phyloP scores from a whole-genome alignment of 2,329 filamentous ascomycete genomes.

The Xylaria sp. region DNA sequence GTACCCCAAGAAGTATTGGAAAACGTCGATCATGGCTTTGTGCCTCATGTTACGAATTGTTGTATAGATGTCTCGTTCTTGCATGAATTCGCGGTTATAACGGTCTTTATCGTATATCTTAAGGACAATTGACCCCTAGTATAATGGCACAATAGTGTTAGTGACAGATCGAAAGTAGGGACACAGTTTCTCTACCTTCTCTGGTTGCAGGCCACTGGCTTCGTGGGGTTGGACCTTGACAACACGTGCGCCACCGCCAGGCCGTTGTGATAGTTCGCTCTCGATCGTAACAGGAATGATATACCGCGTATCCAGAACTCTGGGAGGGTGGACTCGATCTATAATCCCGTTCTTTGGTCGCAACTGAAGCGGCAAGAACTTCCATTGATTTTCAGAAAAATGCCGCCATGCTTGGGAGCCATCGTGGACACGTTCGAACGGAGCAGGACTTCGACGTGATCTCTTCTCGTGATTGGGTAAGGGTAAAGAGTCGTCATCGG shows the following conservation, averaged over 20 bases:
- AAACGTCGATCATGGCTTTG: neutral
- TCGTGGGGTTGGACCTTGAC: slow-evolving; percentile 1
- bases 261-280: neutral
- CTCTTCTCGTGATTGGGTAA: neutral
- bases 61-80: neutral
- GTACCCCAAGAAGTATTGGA: neutral
- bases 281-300: slow-evolving; percentile 2
- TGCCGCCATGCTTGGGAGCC: neutral
- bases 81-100: neutral
- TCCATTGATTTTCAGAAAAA: neutral
- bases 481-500: neutral
- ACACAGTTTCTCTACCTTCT: neutral
- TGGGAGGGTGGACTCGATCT: neutral
- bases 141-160: neutral
- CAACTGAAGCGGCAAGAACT: slow-evolving; percentile 2
- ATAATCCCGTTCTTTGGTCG: neutral
- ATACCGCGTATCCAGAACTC: neutral
- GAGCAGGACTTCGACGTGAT: neutral
- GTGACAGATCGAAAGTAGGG: neutral
- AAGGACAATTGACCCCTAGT: neutral
- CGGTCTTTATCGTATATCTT: slow-evolving; percentile 1
- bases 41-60: neutral
- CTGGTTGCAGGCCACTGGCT: neutral
- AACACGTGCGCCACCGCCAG: neutral
- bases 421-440: neutral